A percentile compares a stretch with the other conserved stretches of the same genome.
Conservation (phyloP, 139 green algal genomes). For the Chlorella sp. region DNA sequence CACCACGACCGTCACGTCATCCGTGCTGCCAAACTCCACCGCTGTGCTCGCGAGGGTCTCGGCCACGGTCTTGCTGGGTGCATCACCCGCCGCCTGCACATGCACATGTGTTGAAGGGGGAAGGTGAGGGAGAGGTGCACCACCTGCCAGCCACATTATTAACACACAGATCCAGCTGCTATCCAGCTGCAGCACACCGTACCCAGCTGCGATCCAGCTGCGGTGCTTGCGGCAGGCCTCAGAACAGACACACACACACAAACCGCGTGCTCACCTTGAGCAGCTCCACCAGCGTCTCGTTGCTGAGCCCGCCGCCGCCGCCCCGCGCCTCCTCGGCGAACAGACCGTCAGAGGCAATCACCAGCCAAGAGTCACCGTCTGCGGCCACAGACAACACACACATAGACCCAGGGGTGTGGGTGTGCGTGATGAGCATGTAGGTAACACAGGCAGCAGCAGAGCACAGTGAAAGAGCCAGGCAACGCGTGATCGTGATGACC, state of each 20-base stretch:
- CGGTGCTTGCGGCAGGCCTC: too few relatives aligned
- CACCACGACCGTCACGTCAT: constrained; percentile 37
- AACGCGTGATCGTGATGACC: not conserved
- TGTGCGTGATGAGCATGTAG: too few relatives aligned
- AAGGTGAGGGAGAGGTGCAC: not conserved
- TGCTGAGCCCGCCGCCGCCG: constrained; percentile 71
- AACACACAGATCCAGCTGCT: not conserved
- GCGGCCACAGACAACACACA: not conserved
- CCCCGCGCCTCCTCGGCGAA: constrained; percentile 79
- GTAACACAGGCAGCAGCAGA: too few relatives aligned
- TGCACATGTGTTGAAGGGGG: not conserved
- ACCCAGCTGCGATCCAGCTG: too few relatives aligned
- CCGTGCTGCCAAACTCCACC: constrained; percentile 40
- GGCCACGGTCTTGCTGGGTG: constrained; percentile 13
- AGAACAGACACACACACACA: too few relatives aligned
- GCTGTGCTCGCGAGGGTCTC: constrained; percentile 38
- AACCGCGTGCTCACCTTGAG: too few relatives aligned
- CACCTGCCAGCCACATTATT: not conserved
- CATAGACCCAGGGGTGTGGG: too few relatives aligned
- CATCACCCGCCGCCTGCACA: constrained; percentile 8
- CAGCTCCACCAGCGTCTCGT: constrained; percentile 54
- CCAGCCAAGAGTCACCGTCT: constrained; percentile 65
- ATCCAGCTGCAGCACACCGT: not conserved
- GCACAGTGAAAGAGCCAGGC: too few relatives aligned
- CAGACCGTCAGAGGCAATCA: constrained; percentile 82